Evolutionary conservation across 2,329 filamentous ascomycete genomes (phyloP).

Genomic region (Fusarium chaquense): DNA sequence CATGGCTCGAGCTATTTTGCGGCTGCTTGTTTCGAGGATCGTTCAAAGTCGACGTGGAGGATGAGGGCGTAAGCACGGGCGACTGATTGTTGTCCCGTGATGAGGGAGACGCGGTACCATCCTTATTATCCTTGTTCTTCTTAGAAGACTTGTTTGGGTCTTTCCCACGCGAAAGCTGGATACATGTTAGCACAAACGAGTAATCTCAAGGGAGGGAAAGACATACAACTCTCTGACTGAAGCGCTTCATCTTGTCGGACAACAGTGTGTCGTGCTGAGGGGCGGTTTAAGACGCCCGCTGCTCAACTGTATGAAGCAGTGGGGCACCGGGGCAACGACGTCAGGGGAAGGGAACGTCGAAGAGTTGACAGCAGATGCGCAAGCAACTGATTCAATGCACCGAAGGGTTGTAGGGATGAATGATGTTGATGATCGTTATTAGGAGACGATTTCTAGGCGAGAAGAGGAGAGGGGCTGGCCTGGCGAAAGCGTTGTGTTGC

Average conservation of each 20-base stretch:
- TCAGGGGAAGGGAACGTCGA: slow-evolving; percentile 48
- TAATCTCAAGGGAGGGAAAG: background rate
- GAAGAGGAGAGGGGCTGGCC: slow-evolving; percentile 41
- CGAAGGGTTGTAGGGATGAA: slow-evolving; percentile 35
- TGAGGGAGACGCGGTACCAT: slow-evolving; percentile 84
- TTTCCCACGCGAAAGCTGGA: slow-evolving; percentile 91
- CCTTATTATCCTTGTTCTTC: slow-evolving; percentile 78
- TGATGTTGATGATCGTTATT: slow-evolving; percentile 30
- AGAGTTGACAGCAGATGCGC: slow-evolving; percentile 37
- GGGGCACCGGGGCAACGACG: slow-evolving; percentile 50
- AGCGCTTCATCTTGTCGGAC: slow-evolving; percentile 86
- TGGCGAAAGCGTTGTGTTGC: slow-evolving; percentile 36
- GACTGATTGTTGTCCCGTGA: slow-evolving; percentile 70
- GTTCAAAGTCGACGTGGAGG: slow-evolving; percentile 87
- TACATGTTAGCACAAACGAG: slow-evolving; percentile 29
- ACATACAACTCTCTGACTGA: slow-evolving; percentile 96
- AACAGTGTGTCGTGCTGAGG: slow-evolving; percentile 46
- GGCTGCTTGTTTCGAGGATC: slow-evolving; percentile 88
- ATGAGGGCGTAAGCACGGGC: slow-evolving; percentile 81
- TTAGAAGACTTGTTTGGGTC: slow-evolving; percentile 84
- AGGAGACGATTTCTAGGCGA: slow-evolving; percentile 23
- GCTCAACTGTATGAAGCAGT: slow-evolving; percentile 45
- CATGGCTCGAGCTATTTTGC: slow-evolving; percentile 62
- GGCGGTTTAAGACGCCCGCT: slow-evolving; percentile 47
- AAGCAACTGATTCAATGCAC: slow-evolving; percentile 31